Evolutionary conservation across 176 grass and related monocot species (phyloP).

Genomic region (Avena sativa): DNA sequence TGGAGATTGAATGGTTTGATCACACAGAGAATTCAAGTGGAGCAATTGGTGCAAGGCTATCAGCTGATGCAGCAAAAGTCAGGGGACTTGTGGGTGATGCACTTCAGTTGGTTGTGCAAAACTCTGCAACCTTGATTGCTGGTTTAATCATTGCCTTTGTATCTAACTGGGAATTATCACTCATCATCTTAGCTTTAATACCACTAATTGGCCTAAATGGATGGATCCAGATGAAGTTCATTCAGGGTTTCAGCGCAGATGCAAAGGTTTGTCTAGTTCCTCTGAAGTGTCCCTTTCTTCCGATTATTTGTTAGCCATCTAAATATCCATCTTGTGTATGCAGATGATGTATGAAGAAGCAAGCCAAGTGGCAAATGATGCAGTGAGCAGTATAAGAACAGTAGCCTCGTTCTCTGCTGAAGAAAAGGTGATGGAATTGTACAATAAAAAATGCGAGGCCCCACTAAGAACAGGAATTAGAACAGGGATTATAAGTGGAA

Average conservation of each 20-base stretch:
- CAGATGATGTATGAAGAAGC: constrained; percentile 92
- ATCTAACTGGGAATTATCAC: constrained; percentile 76
- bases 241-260: constrained; percentile 83
- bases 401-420: constrained; percentile 92
- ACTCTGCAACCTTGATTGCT: constrained; percentile 64
- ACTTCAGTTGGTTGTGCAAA: constrained; percentile 73
- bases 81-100: constrained; percentile 75
- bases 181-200: constrained; percentile 77
- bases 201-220: constrained; percentile 74
- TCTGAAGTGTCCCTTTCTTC: not conserved
- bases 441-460: constrained; percentile 84
- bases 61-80: constrained; percentile 69
- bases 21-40: constrained; percentile 72
- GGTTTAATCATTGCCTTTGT: constrained; percentile 71
- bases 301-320: not conserved
- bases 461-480: constrained; percentile 74
- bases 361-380: constrained; percentile 86
- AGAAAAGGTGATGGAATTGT: constrained; percentile 76
- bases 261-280: constrained; percentile 58
- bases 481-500: constrained; percentile 74
- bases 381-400: constrained; percentile 87
- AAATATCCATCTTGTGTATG: constrained; percentile 27
- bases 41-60: constrained; percentile 75
- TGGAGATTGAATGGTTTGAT: constrained; percentile 89
- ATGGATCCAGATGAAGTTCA: constrained; percentile 81